A percentile compares a stretch with the other conserved stretches of the same genome.
These are phyloP conservation scores for Cytospora paraplurivora DNA, from an alignment of 2,329 filamentous ascomycete genomes.

Conservation along the genomic window DNA sequence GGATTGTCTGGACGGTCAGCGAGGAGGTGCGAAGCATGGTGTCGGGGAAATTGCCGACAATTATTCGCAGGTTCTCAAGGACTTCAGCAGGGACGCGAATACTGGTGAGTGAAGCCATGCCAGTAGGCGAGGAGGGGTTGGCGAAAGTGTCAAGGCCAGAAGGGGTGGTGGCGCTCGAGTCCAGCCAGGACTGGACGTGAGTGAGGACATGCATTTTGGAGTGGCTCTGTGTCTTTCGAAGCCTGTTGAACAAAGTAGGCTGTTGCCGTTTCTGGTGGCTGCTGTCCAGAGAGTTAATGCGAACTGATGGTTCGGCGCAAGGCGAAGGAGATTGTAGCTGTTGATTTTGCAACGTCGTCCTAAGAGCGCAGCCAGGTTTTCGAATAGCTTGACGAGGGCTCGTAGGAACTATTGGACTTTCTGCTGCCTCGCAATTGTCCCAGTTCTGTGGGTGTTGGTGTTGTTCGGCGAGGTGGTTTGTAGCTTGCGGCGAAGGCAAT, in stretches of 20 bases:
- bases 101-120: conserved; percentile 32
- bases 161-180: conserved; percentile 18
- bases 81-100: conserved; percentile 56
- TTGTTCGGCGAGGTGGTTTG: neutral
- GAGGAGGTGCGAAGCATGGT: conserved; percentile 60
- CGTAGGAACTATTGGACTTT: neutral
- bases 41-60: conserved; percentile 59
- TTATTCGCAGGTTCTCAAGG: conserved; percentile 56
- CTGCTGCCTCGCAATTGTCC: conserved; percentile 12
- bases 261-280: conserved; percentile 5
- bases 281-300: neutral
- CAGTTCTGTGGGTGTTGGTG: conserved; percentile 1
- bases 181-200: conserved; percentile 29
- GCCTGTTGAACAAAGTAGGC: conserved; percentile 12
- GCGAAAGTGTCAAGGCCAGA: neutral
- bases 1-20: conserved; percentile 60
- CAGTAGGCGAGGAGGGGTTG: conserved; percentile 3
- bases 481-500: neutral
- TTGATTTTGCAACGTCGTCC: conserved; percentile 5
- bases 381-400: conserved; percentile 7
- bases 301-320: neutral
- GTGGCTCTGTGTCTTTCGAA: conserved; percentile 20
- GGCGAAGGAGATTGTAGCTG: conserved; percentile 21
- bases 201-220: conserved; percentile 21
- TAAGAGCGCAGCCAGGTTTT: conserved; percentile 10